Evolutionary conservation across 2,329 filamentous ascomycete genomes (phyloP).

Genomic region (Colletotrichum brevisporum): DNA sequence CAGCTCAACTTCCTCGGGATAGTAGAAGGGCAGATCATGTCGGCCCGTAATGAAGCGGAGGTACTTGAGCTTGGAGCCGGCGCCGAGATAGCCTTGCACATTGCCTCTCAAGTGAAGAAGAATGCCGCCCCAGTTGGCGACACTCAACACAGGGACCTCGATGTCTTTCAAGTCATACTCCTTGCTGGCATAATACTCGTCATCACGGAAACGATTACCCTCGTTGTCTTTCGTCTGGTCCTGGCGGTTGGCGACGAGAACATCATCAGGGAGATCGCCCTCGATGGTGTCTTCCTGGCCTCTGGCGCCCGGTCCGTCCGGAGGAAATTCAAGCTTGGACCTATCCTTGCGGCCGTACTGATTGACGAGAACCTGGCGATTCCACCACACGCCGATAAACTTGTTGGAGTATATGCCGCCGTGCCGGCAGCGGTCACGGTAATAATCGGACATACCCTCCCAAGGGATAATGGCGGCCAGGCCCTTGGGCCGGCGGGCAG

Average conservation of each 20-base stretch:
- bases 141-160: slow-evolving; percentile 75
- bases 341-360: slow-evolving; percentile 74
- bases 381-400: slow-evolving; percentile 77
- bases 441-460: slow-evolving; percentile 70
- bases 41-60: slow-evolving; percentile 78
- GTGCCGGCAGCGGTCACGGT: slow-evolving; percentile 71
- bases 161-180: slow-evolving; percentile 77
- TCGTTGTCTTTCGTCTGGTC: slow-evolving; percentile 64
- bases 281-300: slow-evolving; percentile 69
- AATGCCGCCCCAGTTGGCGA: slow-evolving; percentile 81
- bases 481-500: slow-evolving; percentile 61
- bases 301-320: slow-evolving; percentile 48
- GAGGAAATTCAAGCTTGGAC: slow-evolving; percentile 37
- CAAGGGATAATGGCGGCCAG: slow-evolving; percentile 63
- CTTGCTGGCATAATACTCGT: slow-evolving; percentile 74
- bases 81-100: slow-evolving; percentile 74
- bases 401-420: slow-evolving; percentile 72
- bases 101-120: slow-evolving; percentile 78
- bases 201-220: slow-evolving; percentile 70
- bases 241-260: slow-evolving; percentile 61
- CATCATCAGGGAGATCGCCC: slow-evolving; percentile 69
- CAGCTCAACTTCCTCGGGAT: slow-evolving; percentile 76
- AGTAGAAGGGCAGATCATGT: slow-evolving; percentile 82
- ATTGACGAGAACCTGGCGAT: slow-evolving; percentile 75
- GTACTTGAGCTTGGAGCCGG: slow-evolving; percentile 77